Conservation (phyloP, 1,284 basidiomycete genomes). For the Boletus calvinii region DNA sequence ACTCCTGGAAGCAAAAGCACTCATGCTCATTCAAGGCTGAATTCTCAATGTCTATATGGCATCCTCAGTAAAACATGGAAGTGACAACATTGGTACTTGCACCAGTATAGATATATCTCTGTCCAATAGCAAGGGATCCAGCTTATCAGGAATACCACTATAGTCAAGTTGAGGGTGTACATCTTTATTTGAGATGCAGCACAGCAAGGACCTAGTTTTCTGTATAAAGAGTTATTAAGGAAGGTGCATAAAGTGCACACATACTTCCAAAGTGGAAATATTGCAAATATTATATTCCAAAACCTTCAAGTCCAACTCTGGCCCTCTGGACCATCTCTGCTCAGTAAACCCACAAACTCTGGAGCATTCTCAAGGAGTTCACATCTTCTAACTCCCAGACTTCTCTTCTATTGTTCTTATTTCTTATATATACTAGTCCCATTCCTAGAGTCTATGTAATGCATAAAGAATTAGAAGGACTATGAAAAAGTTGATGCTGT, state of each 20-base stretch:
- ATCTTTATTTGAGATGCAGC: conserved; percentile 81
- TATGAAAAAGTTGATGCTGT: too few relatives aligned
- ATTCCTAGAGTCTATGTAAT: too few relatives aligned
- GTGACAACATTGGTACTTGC: conserved; percentile 44
- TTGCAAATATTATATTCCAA: too few relatives aligned
- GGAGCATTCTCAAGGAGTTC: too few relatives aligned
- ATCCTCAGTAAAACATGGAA: background rate
- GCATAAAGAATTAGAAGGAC: too few relatives aligned
- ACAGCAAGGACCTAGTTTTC: conserved; percentile 76
- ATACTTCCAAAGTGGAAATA: too few relatives aligned
- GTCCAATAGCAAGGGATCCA: conserved; percentile 77
- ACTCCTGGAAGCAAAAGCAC: conserved; percentile 68
- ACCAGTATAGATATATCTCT: conserved; percentile 81
- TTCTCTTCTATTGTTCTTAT: too few relatives aligned
- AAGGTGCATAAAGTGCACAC: background rate
- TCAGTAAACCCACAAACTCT: too few relatives aligned
- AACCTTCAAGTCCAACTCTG: too few relatives aligned
- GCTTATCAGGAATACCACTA: conserved; percentile 59
- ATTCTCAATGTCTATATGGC: conserved; percentile 65
- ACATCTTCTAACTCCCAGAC: too few relatives aligned
- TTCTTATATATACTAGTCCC: too few relatives aligned
- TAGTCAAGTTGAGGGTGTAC: conserved; percentile 59
- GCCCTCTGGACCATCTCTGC: too few relatives aligned
- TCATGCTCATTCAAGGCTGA: conserved; percentile 76
- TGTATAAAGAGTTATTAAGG: background rate